These are phyloP conservation scores for Xylaria acuta DNA, from an alignment of 495 filamentous ascomycete genomes.

Conservation along the genomic window DNA sequence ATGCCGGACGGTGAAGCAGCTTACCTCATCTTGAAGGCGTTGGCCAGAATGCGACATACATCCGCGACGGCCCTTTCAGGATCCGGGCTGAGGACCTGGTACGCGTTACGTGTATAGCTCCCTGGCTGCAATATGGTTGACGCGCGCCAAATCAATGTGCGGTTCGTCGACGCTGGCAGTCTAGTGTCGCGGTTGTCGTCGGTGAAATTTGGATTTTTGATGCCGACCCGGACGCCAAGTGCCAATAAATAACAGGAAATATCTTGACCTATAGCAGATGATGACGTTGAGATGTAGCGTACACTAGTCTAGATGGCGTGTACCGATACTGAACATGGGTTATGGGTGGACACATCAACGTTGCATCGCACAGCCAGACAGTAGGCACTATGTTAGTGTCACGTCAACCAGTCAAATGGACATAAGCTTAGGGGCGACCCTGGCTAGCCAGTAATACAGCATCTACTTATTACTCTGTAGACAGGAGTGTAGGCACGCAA, in stretches of 20 bases:
- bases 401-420: slow-evolving; percentile 2
- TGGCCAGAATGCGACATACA: slow-evolving; percentile 77
- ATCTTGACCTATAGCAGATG: background rate
- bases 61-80: slow-evolving; percentile 43
- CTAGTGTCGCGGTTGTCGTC: slow-evolving; percentile 22
- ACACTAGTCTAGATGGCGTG: too few relatives aligned
- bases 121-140: background rate
- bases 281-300: background rate
- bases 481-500: too few relatives aligned
- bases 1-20: slow-evolving; percentile 12
- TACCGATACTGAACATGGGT: background rate
- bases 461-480: too few relatives aligned
- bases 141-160: background rate
- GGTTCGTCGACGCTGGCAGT: background rate
- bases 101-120: background rate
- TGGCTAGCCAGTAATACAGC: too few relatives aligned
- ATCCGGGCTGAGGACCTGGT: slow-evolving; percentile 25
- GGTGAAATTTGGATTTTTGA: slow-evolving; percentile 11
- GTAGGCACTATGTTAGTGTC: too few relatives aligned
- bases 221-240: slow-evolving; percentile 1
- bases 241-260: slow-evolving; percentile 1
- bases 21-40: slow-evolving; percentile 88
- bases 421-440: too few relatives aligned
- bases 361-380: background rate
- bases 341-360: background rate